A percentile compares a stretch with the other conserved stretches of the same genome.
phyloP scores from a whole-genome alignment of 495 filamentous ascomycete species.

The Penicillium cinerascens region DNA sequence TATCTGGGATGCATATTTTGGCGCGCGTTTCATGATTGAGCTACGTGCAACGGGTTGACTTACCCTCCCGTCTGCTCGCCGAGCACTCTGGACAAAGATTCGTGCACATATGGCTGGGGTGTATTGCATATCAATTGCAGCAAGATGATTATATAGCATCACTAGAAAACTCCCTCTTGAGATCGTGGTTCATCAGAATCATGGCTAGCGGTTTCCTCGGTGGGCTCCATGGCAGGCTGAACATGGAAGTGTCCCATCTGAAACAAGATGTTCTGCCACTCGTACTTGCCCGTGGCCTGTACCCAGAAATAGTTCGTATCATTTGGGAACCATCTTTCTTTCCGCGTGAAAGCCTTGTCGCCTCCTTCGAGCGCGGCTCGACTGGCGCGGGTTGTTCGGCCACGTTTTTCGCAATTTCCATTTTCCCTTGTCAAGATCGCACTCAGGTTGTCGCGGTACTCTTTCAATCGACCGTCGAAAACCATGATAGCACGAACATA shows the following conservation, averaged over 20 bases:
- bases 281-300: conserved; percentile 60
- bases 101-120: background rate
- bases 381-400: conserved; percentile 73
- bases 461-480: conserved; percentile 66
- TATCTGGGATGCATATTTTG: no score
- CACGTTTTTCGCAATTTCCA: conserved; percentile 52
- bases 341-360: conserved; percentile 63
- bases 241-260: conserved; percentile 35
- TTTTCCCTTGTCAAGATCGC: conserved; percentile 53
- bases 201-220: background rate
- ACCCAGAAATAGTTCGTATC: conserved; percentile 60
- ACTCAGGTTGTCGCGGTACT: conserved; percentile 61
- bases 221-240: conserved; percentile 8
- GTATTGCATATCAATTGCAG: background rate
- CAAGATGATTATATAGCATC: background rate
- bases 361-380: conserved; percentile 82
- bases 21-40: no score
- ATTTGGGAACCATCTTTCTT: conserved; percentile 75
- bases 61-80: no score
- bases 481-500: conserved; percentile 77
- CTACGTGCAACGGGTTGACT: no score
- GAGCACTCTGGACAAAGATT: background rate
- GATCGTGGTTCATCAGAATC: background rate
- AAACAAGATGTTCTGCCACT: conserved; percentile 55
- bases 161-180: background rate